Percentiles rank a stretch among this genome's conserved stretches.
Evolutionary conservation across 345 rosid genomes (phyloP).

Genomic region (Durio zibethinus): DNA sequence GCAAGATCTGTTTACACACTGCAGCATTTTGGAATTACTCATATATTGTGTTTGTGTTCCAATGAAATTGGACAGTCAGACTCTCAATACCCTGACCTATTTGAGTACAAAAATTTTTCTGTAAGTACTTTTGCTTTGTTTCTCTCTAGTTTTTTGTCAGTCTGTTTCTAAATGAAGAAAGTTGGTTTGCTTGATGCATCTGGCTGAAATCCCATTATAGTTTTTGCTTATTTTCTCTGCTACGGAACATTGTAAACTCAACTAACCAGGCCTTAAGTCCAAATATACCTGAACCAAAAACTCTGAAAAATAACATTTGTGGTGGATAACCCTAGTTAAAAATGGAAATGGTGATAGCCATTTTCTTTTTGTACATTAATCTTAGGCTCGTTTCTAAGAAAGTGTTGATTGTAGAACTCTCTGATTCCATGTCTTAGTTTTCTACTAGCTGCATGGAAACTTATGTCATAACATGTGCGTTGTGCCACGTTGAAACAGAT

Average conservation of each 20-base stretch:
- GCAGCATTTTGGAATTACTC: slow-evolving; percentile 77
- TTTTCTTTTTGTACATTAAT: background rate
- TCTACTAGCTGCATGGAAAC: background rate
- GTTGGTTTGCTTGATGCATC: background rate
- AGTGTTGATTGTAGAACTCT: background rate
- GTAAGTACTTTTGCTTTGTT: slow-evolving; percentile 42
- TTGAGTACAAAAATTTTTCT: slow-evolving; percentile 75
- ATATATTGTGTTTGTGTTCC: slow-evolving; percentile 84
- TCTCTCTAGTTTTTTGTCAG: background rate
- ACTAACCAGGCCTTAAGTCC: background rate
- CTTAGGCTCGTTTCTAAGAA: background rate
- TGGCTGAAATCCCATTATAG: background rate
- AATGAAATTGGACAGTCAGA: slow-evolving; percentile 98
- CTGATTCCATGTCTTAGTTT: background rate
- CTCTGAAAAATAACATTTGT: background rate
- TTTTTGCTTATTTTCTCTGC: background rate
- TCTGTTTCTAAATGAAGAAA: background rate
- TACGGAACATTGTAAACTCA: background rate
- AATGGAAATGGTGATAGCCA: background rate
- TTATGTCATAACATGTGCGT: slow-evolving; percentile 6
- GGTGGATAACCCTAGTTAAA: background rate
- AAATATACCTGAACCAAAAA: background rate
- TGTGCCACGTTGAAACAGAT: slow-evolving; percentile 46
- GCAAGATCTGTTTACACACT: slow-evolving; percentile 83
- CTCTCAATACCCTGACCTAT: slow-evolving; percentile 76